phyloP scores from a whole-genome alignment of 2,329 filamentous ascomycete species.

The Phoma herbarum region DNA sequence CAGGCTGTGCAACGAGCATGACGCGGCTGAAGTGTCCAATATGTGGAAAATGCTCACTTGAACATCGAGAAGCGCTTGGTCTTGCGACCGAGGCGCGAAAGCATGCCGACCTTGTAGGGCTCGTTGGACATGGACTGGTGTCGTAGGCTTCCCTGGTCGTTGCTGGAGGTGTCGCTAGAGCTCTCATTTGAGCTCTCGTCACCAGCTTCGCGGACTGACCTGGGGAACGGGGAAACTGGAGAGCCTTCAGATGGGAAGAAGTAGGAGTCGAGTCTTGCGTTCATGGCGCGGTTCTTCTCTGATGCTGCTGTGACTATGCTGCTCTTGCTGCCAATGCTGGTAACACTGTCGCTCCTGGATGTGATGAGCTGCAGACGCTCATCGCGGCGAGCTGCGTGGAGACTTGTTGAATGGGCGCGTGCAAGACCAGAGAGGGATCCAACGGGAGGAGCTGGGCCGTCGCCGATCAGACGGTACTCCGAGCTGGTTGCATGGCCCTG shows the following conservation, averaged over 20 bases:
- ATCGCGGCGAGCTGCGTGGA: conserved; percentile 50
- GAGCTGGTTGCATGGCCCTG: conserved; percentile 50
- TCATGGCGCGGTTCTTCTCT: conserved; percentile 53
- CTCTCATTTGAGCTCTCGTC: conserved; percentile 41
- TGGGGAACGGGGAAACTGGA: conserved; percentile 38
- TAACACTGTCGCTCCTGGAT: conserved; percentile 48
- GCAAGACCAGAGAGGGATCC: conserved; percentile 52
- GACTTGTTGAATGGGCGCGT: conserved; percentile 50
- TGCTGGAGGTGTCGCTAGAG: conserved; percentile 49
- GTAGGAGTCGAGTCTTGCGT: conserved; percentile 52
- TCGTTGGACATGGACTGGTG: conserved; percentile 44
- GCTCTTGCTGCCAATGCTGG: conserved; percentile 46
- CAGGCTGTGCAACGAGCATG: conserved; percentile 31
- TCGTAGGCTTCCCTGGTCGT: conserved; percentile 40
- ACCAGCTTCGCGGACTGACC: conserved; percentile 39
- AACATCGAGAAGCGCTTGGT: conserved; percentile 52
- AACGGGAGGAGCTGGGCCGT: conserved; percentile 49
- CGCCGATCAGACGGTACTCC: conserved; percentile 58
- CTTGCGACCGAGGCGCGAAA: conserved; percentile 47
- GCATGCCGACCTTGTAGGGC: conserved; percentile 42
- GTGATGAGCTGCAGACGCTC: conserved; percentile 49
- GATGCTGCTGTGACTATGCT: conserved; percentile 47
- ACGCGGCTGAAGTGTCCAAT: conserved; percentile 22
- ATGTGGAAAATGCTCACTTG: conserved; percentile 38
- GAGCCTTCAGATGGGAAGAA: conserved; percentile 42